Evolutionary conservation across 2,329 filamentous ascomycete genomes (phyloP).

Genomic region (Helminthosporium solani): DNA sequence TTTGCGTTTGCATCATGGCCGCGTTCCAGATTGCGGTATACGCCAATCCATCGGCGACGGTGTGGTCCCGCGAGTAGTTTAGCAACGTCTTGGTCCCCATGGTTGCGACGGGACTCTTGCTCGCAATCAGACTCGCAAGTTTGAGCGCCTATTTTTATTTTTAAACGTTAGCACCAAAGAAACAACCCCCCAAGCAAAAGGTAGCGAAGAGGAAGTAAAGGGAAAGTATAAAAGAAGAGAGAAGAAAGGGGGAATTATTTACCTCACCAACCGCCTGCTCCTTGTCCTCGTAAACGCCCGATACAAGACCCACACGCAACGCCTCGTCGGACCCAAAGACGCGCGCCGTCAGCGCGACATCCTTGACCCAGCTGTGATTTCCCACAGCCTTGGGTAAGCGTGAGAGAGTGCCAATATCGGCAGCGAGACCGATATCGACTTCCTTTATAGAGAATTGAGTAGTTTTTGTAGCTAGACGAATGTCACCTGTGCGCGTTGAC

Average conservation of each 20-base stretch:
- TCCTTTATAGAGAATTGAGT: constrained; percentile 73
- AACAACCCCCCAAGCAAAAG: neutral
- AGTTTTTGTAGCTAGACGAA: constrained; percentile 63
- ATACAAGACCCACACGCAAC: constrained; percentile 68
- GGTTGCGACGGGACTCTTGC: constrained; percentile 85
- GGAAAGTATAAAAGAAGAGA: neutral
- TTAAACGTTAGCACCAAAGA: neutral
- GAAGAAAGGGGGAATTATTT: neutral
- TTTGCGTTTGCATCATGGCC: constrained; percentile 75
- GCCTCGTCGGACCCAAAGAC: constrained; percentile 71
- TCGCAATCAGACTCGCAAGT: constrained; percentile 65
- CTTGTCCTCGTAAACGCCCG: constrained; percentile 62
- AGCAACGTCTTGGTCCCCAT: constrained; percentile 85
- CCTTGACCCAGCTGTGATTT: constrained; percentile 74
- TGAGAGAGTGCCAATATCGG: constrained; percentile 74
- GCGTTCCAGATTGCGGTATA: constrained; percentile 90
- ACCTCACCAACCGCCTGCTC: constrained; percentile 58
- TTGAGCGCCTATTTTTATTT: constrained; percentile 52
- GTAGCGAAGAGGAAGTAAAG: neutral
- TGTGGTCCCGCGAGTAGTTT: constrained; percentile 77
- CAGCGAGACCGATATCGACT: constrained; percentile 78
- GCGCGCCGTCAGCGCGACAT: constrained; percentile 70
- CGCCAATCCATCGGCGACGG: constrained; percentile 72
- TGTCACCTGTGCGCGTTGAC: constrained; percentile 64
- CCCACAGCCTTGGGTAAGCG: constrained; percentile 73